phyloP scores from a whole-genome alignment of 2,329 filamentous ascomycete species.

The Ceratocystis ficicola region DNA sequence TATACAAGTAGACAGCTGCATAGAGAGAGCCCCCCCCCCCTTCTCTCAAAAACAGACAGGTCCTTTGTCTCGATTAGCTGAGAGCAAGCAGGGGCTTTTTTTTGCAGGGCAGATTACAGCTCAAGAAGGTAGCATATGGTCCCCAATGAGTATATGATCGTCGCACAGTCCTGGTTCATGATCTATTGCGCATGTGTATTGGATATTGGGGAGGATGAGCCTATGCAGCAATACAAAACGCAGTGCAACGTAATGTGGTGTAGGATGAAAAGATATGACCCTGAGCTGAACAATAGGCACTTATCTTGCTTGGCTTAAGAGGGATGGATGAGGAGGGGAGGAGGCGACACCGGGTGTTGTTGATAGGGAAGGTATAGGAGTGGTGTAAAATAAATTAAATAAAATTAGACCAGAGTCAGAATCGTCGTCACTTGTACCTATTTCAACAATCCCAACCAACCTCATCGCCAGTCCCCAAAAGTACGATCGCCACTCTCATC shows the following conservation, averaged over 20 bases:
- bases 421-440: neutral
- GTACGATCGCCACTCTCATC: neutral
- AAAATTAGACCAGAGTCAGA: neutral
- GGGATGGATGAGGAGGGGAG: neutral
- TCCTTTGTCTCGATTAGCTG: slow-evolving; percentile 5
- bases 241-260: neutral
- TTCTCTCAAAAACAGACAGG: neutral
- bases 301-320: neutral
- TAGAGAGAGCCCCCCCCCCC: neutral
- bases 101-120: neutral
- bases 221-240: neutral
- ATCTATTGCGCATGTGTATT: neutral
- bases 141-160: neutral
- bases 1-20: neutral
- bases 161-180: neutral
- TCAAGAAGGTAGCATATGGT: neutral
- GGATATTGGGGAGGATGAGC: neutral
- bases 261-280: neutral
- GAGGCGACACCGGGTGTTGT: too few species aligned
- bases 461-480: neutral
- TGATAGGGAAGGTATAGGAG: too few species aligned
- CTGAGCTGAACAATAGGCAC: slow-evolving; percentile 1
- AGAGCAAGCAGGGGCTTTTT: neutral
- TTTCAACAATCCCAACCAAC: neutral
- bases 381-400: neutral